Conservation (phyloP, 2,329 filamentous ascomycete genomes). For the Calonectria pauciramosa region DNA sequence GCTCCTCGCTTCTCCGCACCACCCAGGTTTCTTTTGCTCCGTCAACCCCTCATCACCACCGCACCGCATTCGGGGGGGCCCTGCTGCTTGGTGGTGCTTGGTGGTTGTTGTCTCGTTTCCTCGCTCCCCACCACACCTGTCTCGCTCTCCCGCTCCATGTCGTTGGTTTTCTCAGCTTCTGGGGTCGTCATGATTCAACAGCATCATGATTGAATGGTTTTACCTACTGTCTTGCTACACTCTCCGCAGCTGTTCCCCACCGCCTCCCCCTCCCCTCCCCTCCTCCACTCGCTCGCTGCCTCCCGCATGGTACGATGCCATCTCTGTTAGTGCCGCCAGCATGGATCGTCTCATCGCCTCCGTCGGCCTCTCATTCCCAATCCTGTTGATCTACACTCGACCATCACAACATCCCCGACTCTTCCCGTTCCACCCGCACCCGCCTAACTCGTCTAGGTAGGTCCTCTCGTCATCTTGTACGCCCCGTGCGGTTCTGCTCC, state of each 20-base stretch:
- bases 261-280: background rate
- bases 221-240: background rate
- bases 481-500: background rate
- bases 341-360: background rate
- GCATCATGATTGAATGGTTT: background rate
- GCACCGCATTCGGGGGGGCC: background rate
- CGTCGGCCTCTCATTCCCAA: conserved; percentile 1
- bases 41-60: background rate
- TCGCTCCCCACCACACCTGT: background rate
- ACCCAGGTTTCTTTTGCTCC: background rate
- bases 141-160: background rate
- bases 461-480: conserved; percentile 1
- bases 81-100: background rate
- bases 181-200: background rate
- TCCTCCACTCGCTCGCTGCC: background rate
- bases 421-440: conserved; percentile 21
- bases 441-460: conserved; percentile 26
- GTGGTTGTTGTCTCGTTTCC: conserved; percentile 5
- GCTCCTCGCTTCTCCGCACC: conserved; percentile 8
- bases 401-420: conserved; percentile 20
- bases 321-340: background rate
- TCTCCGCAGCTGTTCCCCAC: background rate
- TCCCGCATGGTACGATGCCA: background rate
- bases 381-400: conserved; percentile 16
- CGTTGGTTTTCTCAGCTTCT: background rate